Evolutionary conservation across 2,329 filamentous ascomycete species (phyloP).

Genomic region (Ophiosphaerella narmari): DNA sequence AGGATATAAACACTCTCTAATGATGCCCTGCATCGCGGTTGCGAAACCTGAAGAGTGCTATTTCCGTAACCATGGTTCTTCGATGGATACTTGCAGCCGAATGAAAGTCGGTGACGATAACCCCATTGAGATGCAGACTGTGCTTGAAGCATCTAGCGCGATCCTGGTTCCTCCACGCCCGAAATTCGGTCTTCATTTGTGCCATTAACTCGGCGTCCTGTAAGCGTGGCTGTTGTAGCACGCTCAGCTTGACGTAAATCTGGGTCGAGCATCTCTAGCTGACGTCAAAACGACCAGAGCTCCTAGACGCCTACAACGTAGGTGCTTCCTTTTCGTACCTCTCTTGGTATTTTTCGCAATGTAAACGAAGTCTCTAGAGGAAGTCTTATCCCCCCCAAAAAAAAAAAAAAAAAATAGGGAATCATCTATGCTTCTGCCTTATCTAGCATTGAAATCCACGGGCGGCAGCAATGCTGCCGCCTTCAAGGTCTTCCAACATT

Average conservation of each 20-base stretch:
- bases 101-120: slow-evolving; percentile 32
- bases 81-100: slow-evolving; percentile 8
- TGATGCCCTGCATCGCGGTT: neutral
- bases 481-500: too few species aligned
- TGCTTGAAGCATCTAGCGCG: slow-evolving; percentile 14
- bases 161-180: slow-evolving; percentile 14
- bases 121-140: slow-evolving; percentile 6
- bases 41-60: neutral
- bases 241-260: slow-evolving; percentile 5
- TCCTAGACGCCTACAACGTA: too few species aligned
- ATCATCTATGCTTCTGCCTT: too few species aligned
- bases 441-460: too few species aligned
- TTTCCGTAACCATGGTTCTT: neutral
- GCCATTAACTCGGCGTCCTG: too few species aligned
- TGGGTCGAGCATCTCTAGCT: slow-evolving; percentile 2
- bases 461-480: too few species aligned
- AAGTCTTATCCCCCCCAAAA: too few species aligned
- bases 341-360: neutral
- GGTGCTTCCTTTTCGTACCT: neutral
- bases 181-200: slow-evolving; percentile 19
- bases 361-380: neutral
- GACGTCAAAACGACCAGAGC: slow-evolving; percentile 1
- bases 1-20: neutral
- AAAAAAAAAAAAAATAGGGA: too few species aligned
- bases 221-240: neutral